Percentiles rank a stretch among this genome's conserved stretches.
phyloP scores from a whole-genome alignment of 495 filamentous ascomycete species.

The Pseudoneurospora amorphoporcata region DNA sequence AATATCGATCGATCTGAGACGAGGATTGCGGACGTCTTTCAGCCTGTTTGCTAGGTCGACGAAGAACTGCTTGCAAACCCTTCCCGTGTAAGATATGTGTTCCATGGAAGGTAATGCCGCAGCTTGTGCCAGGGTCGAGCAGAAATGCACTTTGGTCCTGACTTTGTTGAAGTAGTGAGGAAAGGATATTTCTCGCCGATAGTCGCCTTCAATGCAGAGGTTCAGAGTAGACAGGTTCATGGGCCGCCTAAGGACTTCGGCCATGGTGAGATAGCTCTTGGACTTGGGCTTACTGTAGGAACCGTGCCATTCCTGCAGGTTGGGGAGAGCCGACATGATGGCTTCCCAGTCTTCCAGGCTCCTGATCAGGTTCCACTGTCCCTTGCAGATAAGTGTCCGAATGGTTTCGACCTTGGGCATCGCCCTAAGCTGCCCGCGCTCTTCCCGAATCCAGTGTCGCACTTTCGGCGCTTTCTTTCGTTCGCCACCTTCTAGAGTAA shows the following conservation, averaged over 20 bases:
- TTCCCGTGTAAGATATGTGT: conserved; percentile 55
- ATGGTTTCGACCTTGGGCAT: conserved; percentile 27
- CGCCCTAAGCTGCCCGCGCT: conserved; percentile 7
- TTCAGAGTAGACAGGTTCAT: conserved; percentile 48
- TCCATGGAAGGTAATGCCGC: conserved; percentile 47
- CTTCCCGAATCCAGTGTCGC: conserved; percentile 39
- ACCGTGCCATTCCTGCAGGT: conserved; percentile 59
- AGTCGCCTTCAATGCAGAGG: conserved; percentile 57
- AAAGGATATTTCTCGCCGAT: conserved; percentile 46
- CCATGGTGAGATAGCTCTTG: conserved; percentile 56
- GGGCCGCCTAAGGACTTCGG: conserved; percentile 43
- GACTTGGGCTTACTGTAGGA: conserved; percentile 59
- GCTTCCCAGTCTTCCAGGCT: conserved; percentile 51
- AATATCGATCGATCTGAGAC: conserved; percentile 55
- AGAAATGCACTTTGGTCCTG: conserved; percentile 44
- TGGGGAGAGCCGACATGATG: conserved; percentile 50
- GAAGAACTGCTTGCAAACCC: conserved; percentile 48
- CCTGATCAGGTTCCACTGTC: conserved; percentile 66
- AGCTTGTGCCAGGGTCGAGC: conserved; percentile 42
- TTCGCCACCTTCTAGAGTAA: conserved; percentile 70
- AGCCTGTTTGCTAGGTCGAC: conserved; percentile 38
- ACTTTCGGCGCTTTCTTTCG: conserved; percentile 59
- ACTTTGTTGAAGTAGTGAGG: conserved; percentile 46
- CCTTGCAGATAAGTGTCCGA: conserved; percentile 57
- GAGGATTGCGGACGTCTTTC: conserved; percentile 29